Evolutionary conservation across 805 yeast species (phyloP).

Genomic region (Schwanniomyces yamadae): DNA sequence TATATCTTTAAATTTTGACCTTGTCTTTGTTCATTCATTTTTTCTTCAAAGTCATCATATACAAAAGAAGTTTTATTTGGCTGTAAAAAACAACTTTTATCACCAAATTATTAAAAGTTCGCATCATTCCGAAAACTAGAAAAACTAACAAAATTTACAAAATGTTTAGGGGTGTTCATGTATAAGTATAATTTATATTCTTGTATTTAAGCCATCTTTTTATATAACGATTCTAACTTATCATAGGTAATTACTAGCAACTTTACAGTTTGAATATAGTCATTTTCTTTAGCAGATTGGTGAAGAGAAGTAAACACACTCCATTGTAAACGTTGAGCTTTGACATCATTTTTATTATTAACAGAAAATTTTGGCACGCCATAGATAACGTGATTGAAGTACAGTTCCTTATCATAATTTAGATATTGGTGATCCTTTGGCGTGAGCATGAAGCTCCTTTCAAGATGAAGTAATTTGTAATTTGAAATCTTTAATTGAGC

Average conservation of each 20-base stretch:
- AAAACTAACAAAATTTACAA: background rate
- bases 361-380: slow-evolving; percentile 18
- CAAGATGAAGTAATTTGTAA: slow-evolving; percentile 45
- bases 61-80: too few species aligned
- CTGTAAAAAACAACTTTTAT: background rate
- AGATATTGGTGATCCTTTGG: slow-evolving; percentile 18
- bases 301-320: slow-evolving; percentile 22
- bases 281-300: slow-evolving; percentile 17
- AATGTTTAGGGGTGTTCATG: background rate
- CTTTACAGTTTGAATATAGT: slow-evolving; percentile 22
- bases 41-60: too few species aligned
- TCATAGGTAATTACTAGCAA: slow-evolving; percentile 25
- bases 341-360: slow-evolving; percentile 4
- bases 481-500: slow-evolving; percentile 57
- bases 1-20: background rate
- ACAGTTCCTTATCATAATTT: slow-evolving; percentile 6
- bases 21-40: too few species aligned
- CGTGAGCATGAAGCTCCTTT: slow-evolving; percentile 24
- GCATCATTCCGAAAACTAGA: too few species aligned
- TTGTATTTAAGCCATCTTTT: slow-evolving; percentile 12
- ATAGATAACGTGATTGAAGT: slow-evolving; percentile 20
- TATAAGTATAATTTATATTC: background rate
- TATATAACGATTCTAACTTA: slow-evolving; percentile 17
- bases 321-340: slow-evolving; percentile 4
- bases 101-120: background rate